Percentiles rank a stretch among this genome's conserved stretches.
These are phyloP conservation scores for Xylaria castorea DNA, from an alignment of 495 filamentous ascomycete species.

Conservation along the genomic window DNA sequence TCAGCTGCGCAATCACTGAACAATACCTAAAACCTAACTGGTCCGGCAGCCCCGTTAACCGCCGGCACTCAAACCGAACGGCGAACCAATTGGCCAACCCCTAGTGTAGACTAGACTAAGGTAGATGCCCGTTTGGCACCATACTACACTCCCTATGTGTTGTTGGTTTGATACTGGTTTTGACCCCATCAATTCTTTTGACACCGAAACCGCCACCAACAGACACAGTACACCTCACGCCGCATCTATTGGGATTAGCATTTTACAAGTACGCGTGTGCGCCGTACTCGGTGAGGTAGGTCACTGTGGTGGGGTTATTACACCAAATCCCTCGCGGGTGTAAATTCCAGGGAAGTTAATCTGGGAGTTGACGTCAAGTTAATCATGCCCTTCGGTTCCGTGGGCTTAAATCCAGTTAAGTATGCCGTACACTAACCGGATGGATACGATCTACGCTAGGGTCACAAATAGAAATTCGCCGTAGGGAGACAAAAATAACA, in stretches of 20 bases:
- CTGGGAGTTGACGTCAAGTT: constrained; percentile 20
- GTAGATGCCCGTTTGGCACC: not conserved
- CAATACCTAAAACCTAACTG: constrained; percentile 4
- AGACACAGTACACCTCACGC: not conserved
- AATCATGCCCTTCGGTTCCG: constrained; percentile 20
- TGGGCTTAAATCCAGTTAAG: not conserved
- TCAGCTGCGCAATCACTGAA: constrained; percentile 14
- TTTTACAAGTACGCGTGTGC: not conserved
- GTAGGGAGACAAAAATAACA: constrained; percentile 28
- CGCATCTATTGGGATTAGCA: not conserved
- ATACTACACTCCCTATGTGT: not conserved
- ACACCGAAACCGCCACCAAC: not conserved
- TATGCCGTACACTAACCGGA: constrained; percentile 5
- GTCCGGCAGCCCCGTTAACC: constrained; percentile 15
- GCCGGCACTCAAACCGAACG: constrained; percentile 4
- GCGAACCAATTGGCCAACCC: not conserved
- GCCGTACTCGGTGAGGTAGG: not conserved
- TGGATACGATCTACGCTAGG: constrained; percentile 16
- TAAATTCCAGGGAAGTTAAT: constrained; percentile 4
- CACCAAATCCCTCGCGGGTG: not conserved
- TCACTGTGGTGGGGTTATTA: constrained; percentile 1
- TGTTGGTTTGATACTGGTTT: constrained; percentile 18
- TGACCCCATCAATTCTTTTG: constrained; percentile 9
- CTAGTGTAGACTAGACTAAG: not conserved
- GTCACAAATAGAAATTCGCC: constrained; percentile 25